phyloP scores from a whole-genome alignment of 192 early-diverging fungal species.

The Coemansia sp. region DNA sequence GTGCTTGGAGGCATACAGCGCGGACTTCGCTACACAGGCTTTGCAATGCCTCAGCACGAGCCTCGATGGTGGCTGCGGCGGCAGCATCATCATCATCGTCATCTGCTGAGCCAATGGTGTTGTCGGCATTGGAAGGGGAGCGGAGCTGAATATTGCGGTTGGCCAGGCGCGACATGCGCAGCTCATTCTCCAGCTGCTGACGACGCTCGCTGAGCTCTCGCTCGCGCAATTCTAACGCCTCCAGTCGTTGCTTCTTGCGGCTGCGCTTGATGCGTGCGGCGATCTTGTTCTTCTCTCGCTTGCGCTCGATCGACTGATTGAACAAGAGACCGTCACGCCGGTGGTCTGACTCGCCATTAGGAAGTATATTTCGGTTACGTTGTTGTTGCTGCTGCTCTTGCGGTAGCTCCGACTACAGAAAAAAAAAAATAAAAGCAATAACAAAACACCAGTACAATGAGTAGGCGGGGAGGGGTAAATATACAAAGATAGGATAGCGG shows the following conservation, averaged over 20 bases:
- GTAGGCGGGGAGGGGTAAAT: not conserved
- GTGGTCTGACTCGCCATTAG: constrained; percentile 18
- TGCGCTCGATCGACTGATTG: constrained; percentile 27
- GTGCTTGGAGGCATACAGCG: constrained; percentile 4
- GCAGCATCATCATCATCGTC: not conserved
- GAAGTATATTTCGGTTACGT: constrained; percentile 23
- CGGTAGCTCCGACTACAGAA: not conserved
- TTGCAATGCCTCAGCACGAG: not conserved
- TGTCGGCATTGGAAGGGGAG: not conserved
- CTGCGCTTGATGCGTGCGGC: constrained; percentile 46
- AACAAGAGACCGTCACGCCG: not conserved
- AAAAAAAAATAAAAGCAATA: not conserved
- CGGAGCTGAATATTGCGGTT: not conserved
- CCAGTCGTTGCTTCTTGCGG: constrained; percentile 45
- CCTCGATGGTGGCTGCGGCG: not conserved
- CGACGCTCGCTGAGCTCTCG: constrained; percentile 24
- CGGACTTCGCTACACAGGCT: not conserved
- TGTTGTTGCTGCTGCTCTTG: constrained; percentile 1
- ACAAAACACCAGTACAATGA: not conserved
- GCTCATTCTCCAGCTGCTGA: constrained; percentile 23
- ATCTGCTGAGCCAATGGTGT: not conserved
- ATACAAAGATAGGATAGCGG: not conserved
- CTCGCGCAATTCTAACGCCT: constrained; percentile 35
- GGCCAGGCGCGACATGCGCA: constrained; percentile 16
- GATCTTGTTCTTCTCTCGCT: constrained; percentile 45